Evolutionary conservation across 768 basidiomycete species (phyloP).

Genomic region (Trametes elegans): DNA sequence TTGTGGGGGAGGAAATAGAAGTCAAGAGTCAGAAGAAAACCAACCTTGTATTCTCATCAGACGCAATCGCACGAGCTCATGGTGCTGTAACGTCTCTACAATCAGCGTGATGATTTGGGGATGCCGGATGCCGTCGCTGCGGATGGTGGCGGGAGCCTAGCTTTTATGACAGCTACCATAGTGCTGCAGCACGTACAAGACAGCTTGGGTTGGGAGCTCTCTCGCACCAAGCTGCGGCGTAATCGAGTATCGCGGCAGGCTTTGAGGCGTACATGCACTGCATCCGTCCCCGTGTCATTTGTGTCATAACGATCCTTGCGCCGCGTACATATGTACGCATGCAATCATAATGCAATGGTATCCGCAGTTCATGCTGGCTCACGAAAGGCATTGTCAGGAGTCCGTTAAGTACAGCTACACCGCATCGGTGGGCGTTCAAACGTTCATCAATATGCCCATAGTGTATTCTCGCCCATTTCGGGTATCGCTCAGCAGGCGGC

Average conservation of each 20-base stretch:
- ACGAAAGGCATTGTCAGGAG: too few species aligned
- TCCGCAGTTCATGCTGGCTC: too few species aligned
- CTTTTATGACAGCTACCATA: too few species aligned
- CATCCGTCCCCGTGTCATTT: background rate
- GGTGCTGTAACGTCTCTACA: background rate
- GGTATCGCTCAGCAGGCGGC: background rate
- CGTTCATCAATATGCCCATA: too few species aligned
- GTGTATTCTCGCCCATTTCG: too few species aligned
- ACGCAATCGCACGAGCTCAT: slow-evolving; percentile 7
- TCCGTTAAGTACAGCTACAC: too few species aligned
- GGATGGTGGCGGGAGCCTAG: background rate
- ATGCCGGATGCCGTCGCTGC: background rate
- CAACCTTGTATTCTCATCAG: slow-evolving; percentile 22
- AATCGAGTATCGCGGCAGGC: background rate
- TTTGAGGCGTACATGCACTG: background rate
- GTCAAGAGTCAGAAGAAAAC: slow-evolving; percentile 24
- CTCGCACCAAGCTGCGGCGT: background rate
- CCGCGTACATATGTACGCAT: too few species aligned
- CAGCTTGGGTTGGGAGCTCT: too few species aligned
- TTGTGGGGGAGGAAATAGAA: slow-evolving; percentile 9
- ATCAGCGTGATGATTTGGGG: background rate
- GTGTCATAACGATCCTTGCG: too few species aligned
- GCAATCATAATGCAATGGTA: too few species aligned
- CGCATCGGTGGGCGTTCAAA: too few species aligned
- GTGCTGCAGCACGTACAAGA: background rate